Percentiles rank a stretch among this genome's conserved stretches.
phyloP scores from a whole-genome alignment of 1,284 basidiomycete genomes.

The Psilocybe mexicana region DNA sequence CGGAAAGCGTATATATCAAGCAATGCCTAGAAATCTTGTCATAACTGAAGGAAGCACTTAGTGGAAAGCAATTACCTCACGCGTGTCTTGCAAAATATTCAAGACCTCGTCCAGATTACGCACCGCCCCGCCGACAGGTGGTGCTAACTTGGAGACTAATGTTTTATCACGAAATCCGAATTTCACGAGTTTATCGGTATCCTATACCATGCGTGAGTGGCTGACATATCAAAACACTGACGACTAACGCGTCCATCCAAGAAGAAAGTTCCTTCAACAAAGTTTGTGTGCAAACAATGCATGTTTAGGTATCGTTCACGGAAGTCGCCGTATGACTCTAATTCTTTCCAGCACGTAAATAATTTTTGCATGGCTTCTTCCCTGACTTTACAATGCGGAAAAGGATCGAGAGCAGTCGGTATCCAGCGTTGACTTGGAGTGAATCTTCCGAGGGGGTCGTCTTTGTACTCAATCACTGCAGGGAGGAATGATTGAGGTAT shows the following conservation, averaged over 20 bases:
- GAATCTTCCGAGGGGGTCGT: conserved; percentile 2
- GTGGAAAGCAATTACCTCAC: no score
- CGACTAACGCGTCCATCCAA: conserved; percentile 16
- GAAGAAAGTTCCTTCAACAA: conserved; percentile 19
- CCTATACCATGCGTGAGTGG: not conserved
- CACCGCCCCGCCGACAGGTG: no score
- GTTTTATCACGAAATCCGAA: conserved; percentile 9
- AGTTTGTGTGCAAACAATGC: conserved; percentile 22
- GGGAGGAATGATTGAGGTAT: no score
- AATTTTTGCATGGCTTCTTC: conserved; percentile 4
- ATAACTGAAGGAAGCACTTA: no score
- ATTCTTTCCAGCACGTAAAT: conserved; percentile 7
- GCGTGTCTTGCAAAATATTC: no score
- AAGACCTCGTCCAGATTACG: no score
- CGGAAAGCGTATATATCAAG: conserved; percentile 12
- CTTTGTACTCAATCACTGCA: conserved; percentile 16
- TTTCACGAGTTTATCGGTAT: not conserved
- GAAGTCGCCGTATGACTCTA: not conserved
- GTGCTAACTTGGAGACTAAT: not conserved
- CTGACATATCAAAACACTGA: not conserved
- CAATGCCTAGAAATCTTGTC: conserved; percentile 6
- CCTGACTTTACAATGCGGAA: conserved; percentile 18
- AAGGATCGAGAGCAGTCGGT: conserved; percentile 12
- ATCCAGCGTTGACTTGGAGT: conserved; percentile 20
- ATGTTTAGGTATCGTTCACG: conserved; percentile 16